Evolutionary conservation across 2,329 filamentous ascomycete species (phyloP), one percentile per base, ranked within the genome.

Genomic region (Fusarium cyanostomum): DNA sequence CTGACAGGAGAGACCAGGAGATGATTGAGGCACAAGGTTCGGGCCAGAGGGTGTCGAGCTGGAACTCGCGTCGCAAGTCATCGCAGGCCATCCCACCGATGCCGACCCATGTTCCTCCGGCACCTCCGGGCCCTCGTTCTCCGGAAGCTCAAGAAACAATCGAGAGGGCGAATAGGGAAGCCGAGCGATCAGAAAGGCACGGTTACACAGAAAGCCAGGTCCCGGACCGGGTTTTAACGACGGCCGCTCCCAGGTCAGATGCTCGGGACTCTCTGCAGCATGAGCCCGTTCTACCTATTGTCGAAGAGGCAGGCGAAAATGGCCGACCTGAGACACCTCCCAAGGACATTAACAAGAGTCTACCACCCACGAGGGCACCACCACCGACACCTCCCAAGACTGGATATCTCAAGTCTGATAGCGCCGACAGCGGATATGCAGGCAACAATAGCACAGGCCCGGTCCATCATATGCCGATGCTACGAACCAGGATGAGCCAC

Each of bases 221-320:
- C 30, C 88, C 89, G 1, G 86, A 89, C 24, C 82, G 89, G 52
- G 85, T 83, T 1, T 75, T 93, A 16, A 73, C 71, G 18, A 79
- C 79, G 1, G 71, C 67, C 1, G 62, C 70, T 7, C 42, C 67
- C 5, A 56, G 64, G 16, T 46, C 69, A 2, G 74, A 86, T 79
- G 56, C 82, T 81, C 65, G 84, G 79, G 73, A 91, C 81, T 77
- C 84, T 79, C 18, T 84, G 80, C 71, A 82, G 81, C 89, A 69
- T 74, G 87, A 74, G 71, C 74, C 73, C 72, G 84, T 78, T 1
- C 79, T 98, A 3, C 94, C 94, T 0, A 89, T 97, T 9, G 93
- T 98, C 7, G 92, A 97, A 67, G 94, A 98, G 77, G 90, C 88
- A n/a, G 91, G 88, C 6, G 94, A 97, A 75, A 89, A 64, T 33